phyloP scores from a whole-genome alignment of 2,329 filamentous ascomycete species.

The Penicillium vulpinum region DNA sequence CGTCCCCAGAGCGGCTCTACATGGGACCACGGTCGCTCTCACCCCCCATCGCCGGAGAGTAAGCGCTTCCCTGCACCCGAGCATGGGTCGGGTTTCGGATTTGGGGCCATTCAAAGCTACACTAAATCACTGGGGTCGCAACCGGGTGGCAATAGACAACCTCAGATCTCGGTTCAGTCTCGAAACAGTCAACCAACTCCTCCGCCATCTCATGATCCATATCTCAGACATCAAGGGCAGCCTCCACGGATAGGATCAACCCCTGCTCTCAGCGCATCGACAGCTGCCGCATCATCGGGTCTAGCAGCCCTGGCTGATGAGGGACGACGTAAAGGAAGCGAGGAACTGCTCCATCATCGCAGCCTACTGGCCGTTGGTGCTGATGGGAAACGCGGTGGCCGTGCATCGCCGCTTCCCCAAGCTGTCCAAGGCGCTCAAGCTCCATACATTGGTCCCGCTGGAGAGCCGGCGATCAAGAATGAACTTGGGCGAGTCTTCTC shows the following conservation, averaged over 20 bases:
- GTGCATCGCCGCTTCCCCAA: constrained; percentile 84
- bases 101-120: constrained; percentile 44
- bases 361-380: constrained; percentile 69
- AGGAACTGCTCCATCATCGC: constrained; percentile 61
- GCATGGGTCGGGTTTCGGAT: constrained; percentile 36
- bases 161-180: constrained; percentile 34
- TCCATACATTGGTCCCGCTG: constrained; percentile 73
- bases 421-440: constrained; percentile 90
- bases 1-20: constrained; percentile 29
- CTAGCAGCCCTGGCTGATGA: constrained; percentile 36
- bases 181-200: constrained; percentile 36
- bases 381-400: constrained; percentile 77
- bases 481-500: constrained; percentile 95
- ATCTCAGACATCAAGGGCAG: constrained; percentile 34
- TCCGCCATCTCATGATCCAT: constrained; percentile 37
- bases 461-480: constrained; percentile 87
- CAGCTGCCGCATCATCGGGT: constrained; percentile 29
- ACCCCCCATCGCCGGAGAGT: constrained; percentile 40
- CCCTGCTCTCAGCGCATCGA: constrained; percentile 24
- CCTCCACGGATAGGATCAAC: constrained; percentile 37
- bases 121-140: constrained; percentile 45
- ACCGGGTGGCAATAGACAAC: constrained; percentile 35
- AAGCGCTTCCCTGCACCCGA: constrained; percentile 38
- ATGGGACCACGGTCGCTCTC: constrained; percentile 42
- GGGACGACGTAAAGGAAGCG: constrained; percentile 49